Evolutionary conservation across 305 asterid species (phyloP), one percentile per base, ranked within the genome.

Genomic region (Salvia sclarea): DNA sequence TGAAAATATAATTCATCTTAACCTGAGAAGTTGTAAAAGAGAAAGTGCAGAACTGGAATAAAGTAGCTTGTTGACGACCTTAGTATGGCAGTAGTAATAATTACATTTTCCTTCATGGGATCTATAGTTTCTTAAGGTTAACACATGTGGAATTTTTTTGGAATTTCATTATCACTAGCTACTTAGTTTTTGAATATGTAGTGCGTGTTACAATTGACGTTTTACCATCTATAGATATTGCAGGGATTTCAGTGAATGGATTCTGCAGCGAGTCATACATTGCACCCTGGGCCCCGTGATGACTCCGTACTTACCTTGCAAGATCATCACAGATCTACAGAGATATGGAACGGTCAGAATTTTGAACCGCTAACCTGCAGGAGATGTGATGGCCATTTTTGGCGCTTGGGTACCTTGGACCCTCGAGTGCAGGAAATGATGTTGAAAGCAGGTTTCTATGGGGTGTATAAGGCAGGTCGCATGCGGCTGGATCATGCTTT

Each of bases 201-300:
- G 58, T 63, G 47, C 50, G 38, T 38, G 47, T 52, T 71, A 11
- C 35, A 41, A 13, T 30, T 63, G 24, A 43, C 56, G 6, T 13
- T 56, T 45, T 31, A 20, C 50, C 8, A 10, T 33, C 35, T 31
- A 11, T 30, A 54, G 28, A 54, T 24, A 47, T 37, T 64, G 71
- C 69, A 83, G 86, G 80, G 24, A 67, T 52, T 61, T 70, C 31
- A 58, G 50, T 45, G 48, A 60, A 78, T 81, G 87, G 84, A 85
- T 48, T 71, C 79, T 75, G 87, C 83, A 57, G 75, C 67, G 48
- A 70, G 81, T 49, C 89, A 89, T 82, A 79, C 83, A 9, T 74
- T 86, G 72, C 96, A 89, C 76, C 96, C 96, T 58, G 96, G 96
- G 50, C 96, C 96, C 43, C 82, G 83, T 20, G 96, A 89, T 43